Evolutionary conservation across 345 rosid genomes (phyloP), one percentile per base, ranked within the genome.

Genomic region (Camelina neglecta): DNA sequence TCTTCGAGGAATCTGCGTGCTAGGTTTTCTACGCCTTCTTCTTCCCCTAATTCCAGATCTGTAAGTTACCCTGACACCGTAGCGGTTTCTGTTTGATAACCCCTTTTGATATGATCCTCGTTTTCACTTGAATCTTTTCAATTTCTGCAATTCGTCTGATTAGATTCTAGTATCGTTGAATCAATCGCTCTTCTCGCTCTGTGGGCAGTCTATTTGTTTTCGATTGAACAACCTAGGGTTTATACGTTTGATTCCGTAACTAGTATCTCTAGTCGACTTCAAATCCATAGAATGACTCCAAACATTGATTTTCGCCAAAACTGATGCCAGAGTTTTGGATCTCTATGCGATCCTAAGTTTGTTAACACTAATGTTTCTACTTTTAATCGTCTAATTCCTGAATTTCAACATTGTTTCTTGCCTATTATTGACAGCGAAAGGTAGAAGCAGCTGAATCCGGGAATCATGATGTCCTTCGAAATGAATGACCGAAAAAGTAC

Each of bases 401-500:
- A 69, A 7, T 11, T 47, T 62, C 33, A 55, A 35, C 69, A 13
- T 13, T 69, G 4, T 26, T 54, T 61, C 24, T 5, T 15, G 35
- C 39, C 16, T 71, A 36, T 71, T 71, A 36, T 71, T 71, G 20
- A 29, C 67, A 77, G 76, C 6, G 48, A 49, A 41, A 77, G 72
- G 54, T 58, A 16, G 77, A 49, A 71, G 67, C 67, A 77, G 8
- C 7, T 4, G 24, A 59, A 8, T 51, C 58, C 48, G 5, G 76
- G 73, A 71, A 72, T 64, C 45, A 79, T 79, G 82, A 72, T 79
- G 74, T 73, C 82, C 67, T 73, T 79, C 7, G 82, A 79, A 62
- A 79, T 79, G 79, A 79, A 73, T 68, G 82, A 79, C 73, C 79
- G 79, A 6, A 79, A 79, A 79, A 79, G 82, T 79, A 74, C 0